Percentiles rank a stretch among this genome's conserved stretches.
phyloP scores from a whole-genome alignment of 2,329 filamentous ascomycete genomes.

The Penicillium fuscoglaucum region DNA sequence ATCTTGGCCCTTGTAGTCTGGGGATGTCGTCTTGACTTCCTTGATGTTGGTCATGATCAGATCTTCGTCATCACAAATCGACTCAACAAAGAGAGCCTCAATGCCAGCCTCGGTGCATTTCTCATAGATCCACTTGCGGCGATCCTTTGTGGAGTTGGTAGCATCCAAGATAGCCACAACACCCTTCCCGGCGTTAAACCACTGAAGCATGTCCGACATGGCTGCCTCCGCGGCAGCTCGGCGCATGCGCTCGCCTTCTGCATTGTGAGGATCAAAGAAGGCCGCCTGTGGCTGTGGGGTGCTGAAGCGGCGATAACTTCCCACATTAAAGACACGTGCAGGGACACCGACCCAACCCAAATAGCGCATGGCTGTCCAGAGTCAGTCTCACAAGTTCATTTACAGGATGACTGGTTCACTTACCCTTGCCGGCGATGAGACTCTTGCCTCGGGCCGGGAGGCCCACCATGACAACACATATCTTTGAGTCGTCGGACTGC shows the following conservation, averaged over 20 bases:
- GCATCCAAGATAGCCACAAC: constrained; percentile 93
- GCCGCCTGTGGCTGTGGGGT: constrained; percentile 88
- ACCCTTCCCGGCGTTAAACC: constrained; percentile 76
- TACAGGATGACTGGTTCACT: constrained; percentile 25
- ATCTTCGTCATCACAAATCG: constrained; percentile 92
- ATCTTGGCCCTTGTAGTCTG: constrained; percentile 92
- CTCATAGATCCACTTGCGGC: constrained; percentile 88
- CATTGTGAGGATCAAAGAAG: constrained; percentile 91
- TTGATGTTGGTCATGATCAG: constrained; percentile 98
- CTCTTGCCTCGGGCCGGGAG: constrained; percentile 94
- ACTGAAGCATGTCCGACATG: constrained; percentile 87
- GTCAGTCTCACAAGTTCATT: constrained; percentile 14
- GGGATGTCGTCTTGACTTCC: constrained; percentile 94
- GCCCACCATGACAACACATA: constrained; percentile 99
- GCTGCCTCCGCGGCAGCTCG: constrained; percentile 88
- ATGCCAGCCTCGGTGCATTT: constrained; percentile 72
- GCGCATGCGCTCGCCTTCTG: constrained; percentile 85
- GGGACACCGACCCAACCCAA: constrained; percentile 95
- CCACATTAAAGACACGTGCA: constrained; percentile 94
- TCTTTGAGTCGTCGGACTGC: constrained; percentile 91
- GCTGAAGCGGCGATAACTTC: constrained; percentile 85
- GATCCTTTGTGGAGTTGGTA: constrained; percentile 89
- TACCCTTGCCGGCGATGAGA: constrained; percentile 96
- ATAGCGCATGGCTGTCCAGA: constrained; percentile 76
- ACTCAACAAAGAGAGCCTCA: constrained; percentile 94